Evolutionary conservation across 768 basidiomycete species (phyloP).

Genomic region (Hypholoma fasciculare): DNA sequence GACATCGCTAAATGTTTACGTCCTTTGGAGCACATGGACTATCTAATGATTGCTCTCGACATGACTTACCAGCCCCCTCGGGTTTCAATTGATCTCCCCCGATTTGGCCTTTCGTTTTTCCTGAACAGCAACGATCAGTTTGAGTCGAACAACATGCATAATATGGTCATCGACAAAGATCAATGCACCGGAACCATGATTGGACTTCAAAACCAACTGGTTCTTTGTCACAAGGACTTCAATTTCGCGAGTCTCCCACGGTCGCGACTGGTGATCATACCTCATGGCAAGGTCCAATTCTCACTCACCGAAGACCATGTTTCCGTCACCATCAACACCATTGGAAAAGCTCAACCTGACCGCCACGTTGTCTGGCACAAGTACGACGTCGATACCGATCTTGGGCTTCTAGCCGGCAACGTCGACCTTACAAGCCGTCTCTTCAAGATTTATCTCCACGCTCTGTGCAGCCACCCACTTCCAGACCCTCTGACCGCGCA

Average conservation of each 20-base stretch:
- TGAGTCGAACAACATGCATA: constrained; percentile 39
- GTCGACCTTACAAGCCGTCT: constrained; percentile 28
- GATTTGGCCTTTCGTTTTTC: constrained; percentile 41
- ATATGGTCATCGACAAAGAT: constrained; percentile 38
- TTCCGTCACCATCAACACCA: constrained; percentile 20
- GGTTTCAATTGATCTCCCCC: constrained; percentile 35
- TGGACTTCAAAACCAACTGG: constrained; percentile 41
- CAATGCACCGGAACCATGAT: constrained; percentile 46
- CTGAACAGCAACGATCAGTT: constrained; percentile 28
- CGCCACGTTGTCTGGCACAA: constrained; percentile 13
- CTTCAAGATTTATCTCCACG: constrained; percentile 44
- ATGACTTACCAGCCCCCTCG: constrained; percentile 10
- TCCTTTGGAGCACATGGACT: constrained; percentile 11
- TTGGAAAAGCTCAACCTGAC: constrained; percentile 11
- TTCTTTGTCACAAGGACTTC: constrained; percentile 27
- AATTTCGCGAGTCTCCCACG: constrained; percentile 14
- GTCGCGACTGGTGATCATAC: constrained; percentile 37
- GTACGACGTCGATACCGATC: constrained; percentile 32
- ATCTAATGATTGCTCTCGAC: constrained; percentile 2
- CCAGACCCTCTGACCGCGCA: constrained; percentile 43
- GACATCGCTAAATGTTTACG: constrained; percentile 12
- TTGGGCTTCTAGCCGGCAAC: constrained; percentile 32
- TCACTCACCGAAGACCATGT: constrained; percentile 16
- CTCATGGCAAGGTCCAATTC: constrained; percentile 29
- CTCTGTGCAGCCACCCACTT: constrained; percentile 39